Percentiles rank a stretch among this genome's conserved stretches.
Evolutionary conservation across 306 rosid species (phyloP).

Genomic region (Vachellia pachyceras): DNA sequence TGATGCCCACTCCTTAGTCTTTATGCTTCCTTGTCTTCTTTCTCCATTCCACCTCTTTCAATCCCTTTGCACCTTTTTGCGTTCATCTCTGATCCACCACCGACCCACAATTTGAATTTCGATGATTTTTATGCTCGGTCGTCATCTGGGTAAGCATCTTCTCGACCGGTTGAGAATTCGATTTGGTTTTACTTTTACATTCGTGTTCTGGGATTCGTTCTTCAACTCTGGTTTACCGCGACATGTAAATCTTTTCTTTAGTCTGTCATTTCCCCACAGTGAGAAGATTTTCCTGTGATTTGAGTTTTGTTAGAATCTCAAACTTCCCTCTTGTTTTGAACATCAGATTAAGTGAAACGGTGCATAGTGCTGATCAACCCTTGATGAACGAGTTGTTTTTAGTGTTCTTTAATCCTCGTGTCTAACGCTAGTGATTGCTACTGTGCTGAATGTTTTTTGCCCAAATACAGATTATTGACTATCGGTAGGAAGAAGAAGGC

Average conservation of each 20-base stretch:
- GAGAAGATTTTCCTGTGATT: background rate
- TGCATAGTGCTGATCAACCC: constrained; percentile 5
- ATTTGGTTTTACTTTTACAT: background rate
- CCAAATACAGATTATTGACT: too few relatives aligned
- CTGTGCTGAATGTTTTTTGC: background rate
- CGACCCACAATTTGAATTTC: constrained; percentile 34
- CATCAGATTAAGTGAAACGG: background rate
- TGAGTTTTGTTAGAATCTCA: background rate
- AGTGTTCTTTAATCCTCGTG: background rate
- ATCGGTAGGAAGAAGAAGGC: constrained; percentile 35
- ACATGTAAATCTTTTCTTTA: constrained; percentile 12
- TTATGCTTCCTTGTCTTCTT: background rate
- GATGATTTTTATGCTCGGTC: constrained; percentile 1
- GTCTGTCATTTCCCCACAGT: background rate
- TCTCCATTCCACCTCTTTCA: background rate
- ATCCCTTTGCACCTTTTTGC: background rate
- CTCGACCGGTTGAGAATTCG: constrained; percentile 12
- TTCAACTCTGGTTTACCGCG: constrained; percentile 1
- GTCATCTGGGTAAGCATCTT: constrained; percentile 34
- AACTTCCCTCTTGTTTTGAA: background rate
- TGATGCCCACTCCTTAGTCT: background rate
- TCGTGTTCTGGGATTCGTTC: background rate
- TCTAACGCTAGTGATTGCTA: constrained; percentile 8
- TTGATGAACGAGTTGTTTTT: background rate
- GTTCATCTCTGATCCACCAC: background rate